Evolutionary conservation across 2,329 filamentous ascomycete species (phyloP).

Genomic region (Sphaerulina vaccinii): DNA sequence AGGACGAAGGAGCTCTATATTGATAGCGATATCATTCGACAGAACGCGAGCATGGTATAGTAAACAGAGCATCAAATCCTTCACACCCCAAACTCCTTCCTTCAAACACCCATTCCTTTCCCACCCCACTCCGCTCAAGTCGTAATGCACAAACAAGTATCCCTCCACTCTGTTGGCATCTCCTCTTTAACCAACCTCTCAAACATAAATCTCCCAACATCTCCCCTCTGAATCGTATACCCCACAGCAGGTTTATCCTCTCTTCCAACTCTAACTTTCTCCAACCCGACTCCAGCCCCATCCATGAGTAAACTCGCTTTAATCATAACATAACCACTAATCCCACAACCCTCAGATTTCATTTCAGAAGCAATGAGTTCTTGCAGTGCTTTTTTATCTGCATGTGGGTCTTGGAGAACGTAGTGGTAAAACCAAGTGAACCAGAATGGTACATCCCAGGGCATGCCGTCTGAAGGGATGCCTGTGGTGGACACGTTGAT

Average conservation of each 20-base stretch:
- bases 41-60: too few species aligned
- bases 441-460: constrained; percentile 40
- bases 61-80: too few species aligned
- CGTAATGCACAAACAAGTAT: constrained; percentile 38
- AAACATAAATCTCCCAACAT: constrained; percentile 45
- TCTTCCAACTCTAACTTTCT: constrained; percentile 35
- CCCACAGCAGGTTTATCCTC: constrained; percentile 39
- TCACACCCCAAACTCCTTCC: too few species aligned
- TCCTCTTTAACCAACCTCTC: constrained; percentile 34
- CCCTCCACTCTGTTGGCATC: constrained; percentile 32
- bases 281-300: constrained; percentile 30
- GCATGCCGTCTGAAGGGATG: constrained; percentile 25
- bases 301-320: constrained; percentile 42
- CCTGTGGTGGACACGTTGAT: constrained; percentile 43
- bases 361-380: constrained; percentile 31
- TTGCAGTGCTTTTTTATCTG: constrained; percentile 43
- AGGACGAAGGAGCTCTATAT: too few species aligned
- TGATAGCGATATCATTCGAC: too few species aligned
- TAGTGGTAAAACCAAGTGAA: constrained; percentile 40
- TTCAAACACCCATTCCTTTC: too few species aligned
- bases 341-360: constrained; percentile 23
- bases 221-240: constrained; percentile 39
- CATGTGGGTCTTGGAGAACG: constrained; percentile 39
- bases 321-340: constrained; percentile 38
- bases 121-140: too few species aligned